A percentile compares a stretch with the other conserved stretches of the same genome.
Conservation (phyloP, 495 filamentous ascomycete genomes). For the Penicillium goetzii region DNA sequence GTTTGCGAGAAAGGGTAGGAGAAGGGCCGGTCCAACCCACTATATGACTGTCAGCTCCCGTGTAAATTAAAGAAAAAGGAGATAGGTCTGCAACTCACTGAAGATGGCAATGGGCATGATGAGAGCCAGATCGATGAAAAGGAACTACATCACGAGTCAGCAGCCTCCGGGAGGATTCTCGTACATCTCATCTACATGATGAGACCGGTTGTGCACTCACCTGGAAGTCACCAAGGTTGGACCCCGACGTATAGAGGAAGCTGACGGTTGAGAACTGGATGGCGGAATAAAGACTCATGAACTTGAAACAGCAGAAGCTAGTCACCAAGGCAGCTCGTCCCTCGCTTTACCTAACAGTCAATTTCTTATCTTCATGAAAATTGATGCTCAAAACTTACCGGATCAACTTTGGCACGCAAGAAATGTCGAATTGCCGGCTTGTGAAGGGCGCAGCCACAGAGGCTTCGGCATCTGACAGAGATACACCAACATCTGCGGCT, state of each 20-base stretch:
- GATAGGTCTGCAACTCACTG: conserved; percentile 56
- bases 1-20: conserved; percentile 75
- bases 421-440: conserved; percentile 92
- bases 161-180: background rate
- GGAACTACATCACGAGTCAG: conserved; percentile 58
- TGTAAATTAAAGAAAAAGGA: background rate
- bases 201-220: conserved; percentile 38
- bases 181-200: background rate
- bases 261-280: conserved; percentile 99
- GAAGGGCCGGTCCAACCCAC: conserved; percentile 95
- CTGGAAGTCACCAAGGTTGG: conserved; percentile 97
- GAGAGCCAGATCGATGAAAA: conserved; percentile 91
- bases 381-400: conserved; percentile 47
- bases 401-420: conserved; percentile 93
- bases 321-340: conserved; percentile 93
- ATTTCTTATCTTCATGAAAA: background rate
- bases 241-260: conserved; percentile 93
- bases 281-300: conserved; percentile 98
- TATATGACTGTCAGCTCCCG: conserved; percentile 30
- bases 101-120: conserved; percentile 97
- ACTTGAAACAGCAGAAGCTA: conserved; percentile 99
- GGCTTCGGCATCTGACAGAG: conserved; percentile 95
- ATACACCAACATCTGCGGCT: conserved; percentile 98
- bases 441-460: conserved; percentile 98
- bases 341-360: conserved; percentile 58